Percentiles rank a stretch among this genome's conserved stretches.
Conservation (phyloP, 1,139 yeast genomes). For the Zygosaccharomyces pseudobailii region DNA sequence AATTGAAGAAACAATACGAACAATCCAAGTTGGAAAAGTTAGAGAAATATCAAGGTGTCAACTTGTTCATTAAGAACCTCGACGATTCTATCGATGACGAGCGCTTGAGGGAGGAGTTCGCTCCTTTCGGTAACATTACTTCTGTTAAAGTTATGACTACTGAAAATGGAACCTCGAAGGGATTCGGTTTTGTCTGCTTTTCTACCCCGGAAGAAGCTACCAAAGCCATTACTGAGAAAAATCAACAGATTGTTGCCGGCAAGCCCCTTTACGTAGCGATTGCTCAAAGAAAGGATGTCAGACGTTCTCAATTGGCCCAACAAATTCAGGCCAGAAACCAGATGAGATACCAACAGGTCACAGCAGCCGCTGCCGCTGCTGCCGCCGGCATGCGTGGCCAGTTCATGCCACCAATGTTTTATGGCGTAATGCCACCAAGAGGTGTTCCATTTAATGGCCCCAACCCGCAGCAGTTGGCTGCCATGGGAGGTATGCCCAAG, state of each 20-base stretch:
- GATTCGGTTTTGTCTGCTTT: conserved; percentile 98
- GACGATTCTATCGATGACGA: conserved; percentile 92
- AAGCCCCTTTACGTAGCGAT: conserved; percentile 98
- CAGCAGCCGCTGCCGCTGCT: conserved; percentile 52
- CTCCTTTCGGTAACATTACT: conserved; percentile 91
- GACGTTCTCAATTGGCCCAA: conserved; percentile 96
- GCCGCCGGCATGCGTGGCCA: conserved; percentile 80
- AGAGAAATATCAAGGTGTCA: conserved; percentile 95
- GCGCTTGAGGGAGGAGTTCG: conserved; percentile 84
- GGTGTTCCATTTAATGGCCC: conserved; percentile 84
- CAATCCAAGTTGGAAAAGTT: conserved; percentile 87
- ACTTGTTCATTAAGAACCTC: conserved; percentile 93
- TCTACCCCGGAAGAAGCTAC: conserved; percentile 98
- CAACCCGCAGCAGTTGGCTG: conserved; percentile 78
- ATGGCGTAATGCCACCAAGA: conserved; percentile 77
- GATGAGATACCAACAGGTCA: conserved; percentile 93
- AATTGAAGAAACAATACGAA: conserved; percentile 93
- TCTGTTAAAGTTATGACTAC: conserved; percentile 96
- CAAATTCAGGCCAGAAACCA: conserved; percentile 98
- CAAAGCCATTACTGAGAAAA: conserved; percentile 97
- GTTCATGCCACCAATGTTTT: conserved; percentile 93
- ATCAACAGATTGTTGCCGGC: conserved; percentile 92
- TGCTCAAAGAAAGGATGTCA: conserved; percentile 98
- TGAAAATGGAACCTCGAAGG: conserved; percentile 92
- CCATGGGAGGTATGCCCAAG: conserved; percentile 50